Base-by-base conservation (phyloP, 768 basidiomycete species). In the Leccinellum luteum region DNA sequence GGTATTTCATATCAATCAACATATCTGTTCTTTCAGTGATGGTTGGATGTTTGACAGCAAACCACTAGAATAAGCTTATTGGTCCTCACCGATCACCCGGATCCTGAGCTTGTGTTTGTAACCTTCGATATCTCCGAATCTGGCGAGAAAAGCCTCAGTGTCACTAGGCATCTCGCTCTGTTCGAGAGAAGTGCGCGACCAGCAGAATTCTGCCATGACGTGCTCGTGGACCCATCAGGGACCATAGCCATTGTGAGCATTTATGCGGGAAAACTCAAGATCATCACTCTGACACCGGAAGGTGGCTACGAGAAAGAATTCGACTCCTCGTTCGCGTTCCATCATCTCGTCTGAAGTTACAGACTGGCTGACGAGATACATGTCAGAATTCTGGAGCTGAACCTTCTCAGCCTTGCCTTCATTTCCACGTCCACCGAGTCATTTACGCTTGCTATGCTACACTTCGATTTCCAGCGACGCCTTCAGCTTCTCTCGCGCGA, bases 1-100 rank as follows among this genome's bases (percentile, higher is more conserved):
- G 64, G 89, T 89, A 66, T 66, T 79, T 57, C 28, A 25, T 41
- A 54, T 56, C 41, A 44, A 25, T 48, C 32, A 31, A 43, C 13
- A 12, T 15, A 15, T 51, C 45, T 51, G 31, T 38, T 41, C 49
- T 52, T 47, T 58, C 51, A n/a, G 55, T 59, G 38, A 61, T 34
- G 28, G 5, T 60, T 30, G 44, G 38, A 56, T 52, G 14, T 52
- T 59, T 31, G n/a, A 58, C 53, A 63, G 58, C 60, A 64, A 64
- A 74, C 75, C 74, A 55, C 75, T 74, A 44, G 59, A 64, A 34
- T 75, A 73, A 61, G 78, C 78, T 28, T 92, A 14, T 68, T 90
- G 21, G 78, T 90, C 31, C 78, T 92, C 66, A 80, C 87, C 0
- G 89, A 89, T 58, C 89, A 91, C 63, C 90, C 90, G 1, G 83